Conservation (phyloP, 495 filamentous ascomycete species). For the Neurospora tetraspora region DNA sequence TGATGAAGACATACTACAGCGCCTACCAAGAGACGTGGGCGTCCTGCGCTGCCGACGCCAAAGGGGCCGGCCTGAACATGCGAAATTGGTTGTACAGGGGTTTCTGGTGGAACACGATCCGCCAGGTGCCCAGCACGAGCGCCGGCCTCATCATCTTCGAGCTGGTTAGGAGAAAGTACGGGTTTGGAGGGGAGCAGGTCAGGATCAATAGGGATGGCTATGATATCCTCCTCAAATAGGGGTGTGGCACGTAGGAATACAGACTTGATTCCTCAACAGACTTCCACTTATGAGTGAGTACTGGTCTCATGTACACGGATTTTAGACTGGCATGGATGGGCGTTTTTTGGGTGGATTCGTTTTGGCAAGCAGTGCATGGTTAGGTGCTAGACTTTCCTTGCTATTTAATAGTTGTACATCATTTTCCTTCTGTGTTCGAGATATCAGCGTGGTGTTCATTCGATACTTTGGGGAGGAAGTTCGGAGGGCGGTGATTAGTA, state of each 20-base stretch:
- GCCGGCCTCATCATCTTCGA: constrained; percentile 88
- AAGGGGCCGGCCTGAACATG: constrained; percentile 50
- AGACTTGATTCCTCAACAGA: neutral
- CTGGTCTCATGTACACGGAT: neutral
- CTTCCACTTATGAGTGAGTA: neutral
- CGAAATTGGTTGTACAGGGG: constrained; percentile 64
- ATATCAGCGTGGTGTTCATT: neutral
- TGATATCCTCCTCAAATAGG: constrained; percentile 54
- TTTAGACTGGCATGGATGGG: neutral
- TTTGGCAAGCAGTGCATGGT: neutral
- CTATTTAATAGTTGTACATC: neutral
- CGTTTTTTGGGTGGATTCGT: neutral
- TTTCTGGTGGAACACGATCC: constrained; percentile 63
- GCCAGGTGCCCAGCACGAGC: constrained; percentile 80
- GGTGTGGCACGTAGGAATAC: neutral
- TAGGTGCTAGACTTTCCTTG: neutral
- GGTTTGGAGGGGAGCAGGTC: constrained; percentile 53
- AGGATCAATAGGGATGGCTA: constrained; percentile 52
- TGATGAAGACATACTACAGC: constrained; percentile 57
- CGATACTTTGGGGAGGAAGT: no score
- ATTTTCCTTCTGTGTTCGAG: neutral
- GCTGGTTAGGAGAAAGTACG: constrained; percentile 71
- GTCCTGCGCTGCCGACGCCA: constrained; percentile 55
- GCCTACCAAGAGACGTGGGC: constrained; percentile 70
- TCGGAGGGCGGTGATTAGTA: no score